Base-by-base conservation (phyloP, 768 basidiomycete species). In the Amanita exitialis region DNA sequence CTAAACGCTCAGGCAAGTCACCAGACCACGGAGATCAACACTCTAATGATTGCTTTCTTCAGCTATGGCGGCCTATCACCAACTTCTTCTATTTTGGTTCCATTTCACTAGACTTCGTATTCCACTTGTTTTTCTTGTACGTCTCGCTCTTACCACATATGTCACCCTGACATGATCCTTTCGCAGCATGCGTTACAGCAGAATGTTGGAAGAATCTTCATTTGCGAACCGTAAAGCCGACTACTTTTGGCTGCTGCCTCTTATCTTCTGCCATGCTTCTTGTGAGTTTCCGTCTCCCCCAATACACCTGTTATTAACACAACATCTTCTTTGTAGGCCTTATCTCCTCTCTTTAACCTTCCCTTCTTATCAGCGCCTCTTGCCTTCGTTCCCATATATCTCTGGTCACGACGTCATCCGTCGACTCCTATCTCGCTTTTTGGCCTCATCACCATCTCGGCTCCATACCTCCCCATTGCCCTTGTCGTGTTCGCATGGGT, bases 51-150 rank as follows among this genome's bases (percentile, higher is more conserved):
- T 36, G 47, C 57, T 44, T 13, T 6, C 28, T 38, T 21, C 51
- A 96, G 91, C 75, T 83, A 57, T 97, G 93, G 93, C 78, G 95
- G 25, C 76, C 82, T 42, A 66, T 85, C 37, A 94, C 93, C 25
- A 95, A 88, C 9, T 98, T 98, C 76, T 85, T 93, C 60, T 99
- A 94, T 68, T 98, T 97, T 67, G 96, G 95, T 9, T 79, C 85
- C 1, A 80, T 98, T 61, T 91, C 88, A 3, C 70, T 98, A 18
- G 95, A 98, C 66, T 91, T 97, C 58, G 77, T 95, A 53, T 96
- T 98, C 68, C 95, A 98, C 64, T 76, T 99, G 48, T 97, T 97
- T 75, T 99, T 98, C 76, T 96, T 99, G 95, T 95, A 63, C 65
- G 93, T 42, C 10, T 18, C 20, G 32, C 32, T 27, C 44, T 48